A percentile compares a stretch with the other conserved stretches of the same genome.
These are phyloP conservation scores for Pelagophyceae sp. DNA, from an alignment of 352 stramenopile species.

Conservation along the genomic window DNA sequence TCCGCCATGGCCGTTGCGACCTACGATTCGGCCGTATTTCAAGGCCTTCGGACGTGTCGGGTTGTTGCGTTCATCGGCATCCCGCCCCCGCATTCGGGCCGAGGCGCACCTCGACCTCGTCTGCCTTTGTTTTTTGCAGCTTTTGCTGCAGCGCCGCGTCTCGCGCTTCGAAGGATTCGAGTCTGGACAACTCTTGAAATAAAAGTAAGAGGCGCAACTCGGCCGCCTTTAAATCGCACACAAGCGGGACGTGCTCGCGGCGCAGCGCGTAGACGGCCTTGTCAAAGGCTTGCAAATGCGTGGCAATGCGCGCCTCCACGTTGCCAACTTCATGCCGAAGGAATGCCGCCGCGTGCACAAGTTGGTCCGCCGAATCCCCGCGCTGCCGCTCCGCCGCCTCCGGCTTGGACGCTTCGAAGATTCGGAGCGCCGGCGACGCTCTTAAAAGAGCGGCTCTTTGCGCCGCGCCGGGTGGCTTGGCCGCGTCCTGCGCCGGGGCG, in stretches of 20 bases:
- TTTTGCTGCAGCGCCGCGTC: slow-evolving; percentile 73
- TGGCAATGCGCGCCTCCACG: no score
- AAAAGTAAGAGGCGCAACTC: slow-evolving; percentile 76
- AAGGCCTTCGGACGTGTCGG: no score
- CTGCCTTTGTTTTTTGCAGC: slow-evolving; percentile 60
- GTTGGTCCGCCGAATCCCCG: no score
- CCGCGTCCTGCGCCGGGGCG: no score
- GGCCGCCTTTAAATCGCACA: slow-evolving; percentile 70
- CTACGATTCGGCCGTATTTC: no score
- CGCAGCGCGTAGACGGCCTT: slow-evolving; percentile 72
- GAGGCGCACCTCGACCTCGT: slow-evolving; percentile 75
- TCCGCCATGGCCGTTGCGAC: slow-evolving; percentile 65
- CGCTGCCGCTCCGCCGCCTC: slow-evolving; percentile 52
- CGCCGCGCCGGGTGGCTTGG: not conserved
- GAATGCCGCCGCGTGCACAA: no score
- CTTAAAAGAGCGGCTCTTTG: not conserved
- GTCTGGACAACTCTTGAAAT: slow-evolving; percentile 58
- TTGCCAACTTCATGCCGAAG: no score
- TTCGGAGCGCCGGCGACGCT: no score
- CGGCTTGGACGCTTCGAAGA: slow-evolving; percentile 73
- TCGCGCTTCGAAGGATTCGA: slow-evolving; percentile 78
- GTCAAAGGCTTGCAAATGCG: slow-evolving; percentile 75
- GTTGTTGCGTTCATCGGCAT: no score
- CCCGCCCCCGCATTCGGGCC: no score
- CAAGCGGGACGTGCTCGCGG: slow-evolving; percentile 64